A percentile compares a stretch with the other conserved stretches of the same genome.
Conservation (phyloP, 2,329 filamentous ascomycete genomes). For the Pseudophaeomoniella oleicola region DNA sequence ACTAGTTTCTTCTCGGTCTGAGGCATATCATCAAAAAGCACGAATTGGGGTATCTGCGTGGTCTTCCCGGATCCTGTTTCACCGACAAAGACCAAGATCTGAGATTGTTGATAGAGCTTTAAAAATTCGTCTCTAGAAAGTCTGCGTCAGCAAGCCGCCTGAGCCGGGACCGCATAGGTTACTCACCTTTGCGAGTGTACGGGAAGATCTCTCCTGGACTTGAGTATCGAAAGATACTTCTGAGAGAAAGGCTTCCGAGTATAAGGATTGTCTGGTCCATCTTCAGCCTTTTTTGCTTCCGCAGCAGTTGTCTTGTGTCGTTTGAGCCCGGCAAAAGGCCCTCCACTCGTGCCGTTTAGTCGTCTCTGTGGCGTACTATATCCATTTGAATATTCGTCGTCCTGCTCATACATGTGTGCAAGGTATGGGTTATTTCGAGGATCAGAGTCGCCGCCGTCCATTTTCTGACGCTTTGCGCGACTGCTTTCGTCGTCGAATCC, state of each 20-base stretch:
- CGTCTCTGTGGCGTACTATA: constrained; percentile 19
- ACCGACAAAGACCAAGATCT: constrained; percentile 96
- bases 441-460: constrained; percentile 30
- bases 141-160: constrained; percentile 1
- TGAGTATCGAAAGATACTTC: constrained; percentile 80
- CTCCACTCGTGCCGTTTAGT: constrained; percentile 21
- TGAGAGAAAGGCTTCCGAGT: constrained; percentile 61
- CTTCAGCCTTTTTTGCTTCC: constrained; percentile 60
- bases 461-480: constrained; percentile 42
- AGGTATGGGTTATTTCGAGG: constrained; percentile 70
- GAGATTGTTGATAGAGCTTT: constrained; percentile 77
- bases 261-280: constrained; percentile 74
- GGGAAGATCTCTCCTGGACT: constrained; percentile 69
- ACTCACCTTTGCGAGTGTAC: constrained; percentile 75
- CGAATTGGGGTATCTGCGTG: constrained; percentile 96
- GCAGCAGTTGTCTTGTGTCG: constrained; percentile 68
- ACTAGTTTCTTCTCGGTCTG: constrained; percentile 77
- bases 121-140: constrained; percentile 71
- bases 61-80: constrained; percentile 99
- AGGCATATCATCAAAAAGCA: constrained; percentile 90
- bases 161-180: constrained; percentile 7
- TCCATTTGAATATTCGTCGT: constrained; percentile 24
- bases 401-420: constrained; percentile 64
- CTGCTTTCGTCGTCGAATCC: constrained; percentile 31
- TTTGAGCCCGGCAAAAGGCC: constrained; percentile 51